Conservation (phyloP, 1,284 basidiomycete species). For the Ganoderma resinaceum region DNA sequence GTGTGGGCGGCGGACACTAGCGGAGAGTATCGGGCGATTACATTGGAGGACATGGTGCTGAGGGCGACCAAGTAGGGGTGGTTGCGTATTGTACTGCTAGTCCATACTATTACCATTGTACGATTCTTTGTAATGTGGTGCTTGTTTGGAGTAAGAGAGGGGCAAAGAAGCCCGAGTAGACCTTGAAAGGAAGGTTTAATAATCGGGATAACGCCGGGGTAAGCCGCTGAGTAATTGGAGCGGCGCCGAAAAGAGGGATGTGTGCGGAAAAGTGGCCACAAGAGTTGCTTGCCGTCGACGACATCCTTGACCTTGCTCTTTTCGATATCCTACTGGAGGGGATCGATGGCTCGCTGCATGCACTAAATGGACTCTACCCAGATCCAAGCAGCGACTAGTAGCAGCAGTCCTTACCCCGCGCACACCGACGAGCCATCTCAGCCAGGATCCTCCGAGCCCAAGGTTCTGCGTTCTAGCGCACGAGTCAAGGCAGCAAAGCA, state of each 20-base stretch:
- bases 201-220: conserved; percentile 7
- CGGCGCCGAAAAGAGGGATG: conserved; percentile 24
- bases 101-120: conserved; percentile 6
- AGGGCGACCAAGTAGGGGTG: conserved; percentile 52
- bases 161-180: background rate
- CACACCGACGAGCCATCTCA: conserved; percentile 40
- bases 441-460: conserved; percentile 44
- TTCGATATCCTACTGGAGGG: conserved; percentile 41
- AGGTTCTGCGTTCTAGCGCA: conserved; percentile 72
- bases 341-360: conserved; percentile 84
- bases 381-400: conserved; percentile 70
- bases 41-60: conserved; percentile 74
- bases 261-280: conserved; percentile 30
- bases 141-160: background rate
- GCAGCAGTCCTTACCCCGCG: conserved; percentile 54
- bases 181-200: background rate
- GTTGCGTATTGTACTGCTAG: conserved; percentile 4
- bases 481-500: conserved; percentile 80
- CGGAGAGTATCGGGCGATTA: conserved; percentile 63
- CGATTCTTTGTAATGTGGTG: conserved; percentile 3
- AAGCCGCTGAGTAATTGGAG: conserved; percentile 29
- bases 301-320: conserved; percentile 29
- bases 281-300: conserved; percentile 21
- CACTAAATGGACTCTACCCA: conserved; percentile 86
- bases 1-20: conserved; percentile 77